These are phyloP conservation scores for Hypomontagnella submonticulosa DNA, from an alignment of 495 filamentous ascomycete species.

Conservation along the genomic window DNA sequence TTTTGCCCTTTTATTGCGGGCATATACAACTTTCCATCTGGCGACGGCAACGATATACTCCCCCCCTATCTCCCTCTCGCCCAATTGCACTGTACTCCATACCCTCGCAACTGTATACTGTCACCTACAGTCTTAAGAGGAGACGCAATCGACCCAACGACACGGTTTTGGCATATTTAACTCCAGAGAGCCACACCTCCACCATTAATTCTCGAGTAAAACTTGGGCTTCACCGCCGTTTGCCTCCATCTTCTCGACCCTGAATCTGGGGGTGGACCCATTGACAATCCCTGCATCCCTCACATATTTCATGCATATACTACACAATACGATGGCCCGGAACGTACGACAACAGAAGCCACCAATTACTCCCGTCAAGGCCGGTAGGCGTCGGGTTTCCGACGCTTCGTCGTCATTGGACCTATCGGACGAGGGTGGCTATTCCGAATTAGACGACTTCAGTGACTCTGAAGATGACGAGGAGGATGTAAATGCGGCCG, in stretches of 20 bases:
- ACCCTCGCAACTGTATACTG: conserved; percentile 18
- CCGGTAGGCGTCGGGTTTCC: conserved; percentile 52
- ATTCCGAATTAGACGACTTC: conserved; percentile 80
- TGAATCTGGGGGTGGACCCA: conserved; percentile 35
- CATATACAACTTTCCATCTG: conserved; percentile 20
- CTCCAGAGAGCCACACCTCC: conserved; percentile 11
- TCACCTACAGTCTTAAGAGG: conserved; percentile 3
- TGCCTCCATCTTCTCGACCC: conserved; percentile 41
- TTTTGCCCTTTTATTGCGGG: conserved; percentile 34
- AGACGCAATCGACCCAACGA: conserved; percentile 4
- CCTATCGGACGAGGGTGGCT: conserved; percentile 73
- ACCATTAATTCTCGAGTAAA: conserved; percentile 15
- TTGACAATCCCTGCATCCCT: conserved; percentile 35
- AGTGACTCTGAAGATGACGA: conserved; percentile 79
- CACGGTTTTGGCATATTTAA: conserved; percentile 17
- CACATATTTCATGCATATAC: conserved; percentile 24
- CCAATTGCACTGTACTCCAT: conserved; percentile 22
- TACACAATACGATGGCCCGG: conserved; percentile 57
- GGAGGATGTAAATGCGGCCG: conserved; percentile 73
- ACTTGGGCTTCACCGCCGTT: conserved; percentile 54
- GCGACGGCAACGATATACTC: conserved; percentile 47
- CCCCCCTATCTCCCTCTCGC: conserved; percentile 14
- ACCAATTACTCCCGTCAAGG: conserved; percentile 54
- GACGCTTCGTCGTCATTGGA: conserved; percentile 58
- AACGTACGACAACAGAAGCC: conserved; percentile 64